Evolutionary conservation across 371 early-diverging fungal species (phyloP), one percentile per base, ranked within the genome.

Genomic region (Capniomyces stellatus): DNA sequence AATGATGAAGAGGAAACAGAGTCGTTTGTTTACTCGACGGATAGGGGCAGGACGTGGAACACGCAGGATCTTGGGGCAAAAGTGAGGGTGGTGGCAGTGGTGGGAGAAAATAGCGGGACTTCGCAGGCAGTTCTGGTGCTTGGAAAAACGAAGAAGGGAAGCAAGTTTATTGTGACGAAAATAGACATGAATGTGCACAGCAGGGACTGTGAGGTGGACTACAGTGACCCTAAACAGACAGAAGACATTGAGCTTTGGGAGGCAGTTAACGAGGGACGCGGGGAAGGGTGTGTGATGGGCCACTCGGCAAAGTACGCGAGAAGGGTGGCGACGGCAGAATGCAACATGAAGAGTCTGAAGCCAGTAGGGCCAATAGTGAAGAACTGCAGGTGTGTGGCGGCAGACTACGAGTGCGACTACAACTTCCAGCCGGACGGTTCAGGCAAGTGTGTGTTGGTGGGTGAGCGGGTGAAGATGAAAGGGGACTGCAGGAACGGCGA

Each of bases 391-490:
- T 96, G 97, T 66, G 72, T 82, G 0, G 75, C 73, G 31, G 74
- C 74, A 24, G 95, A 96, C 65, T 94, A 76, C 59, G 94, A 94
- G 70, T 96, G 97, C 63, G 92, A 91, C 63, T 83, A 76, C 59
- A 81, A 84, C 60, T 92, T 79, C 65, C 74, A 74, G 18, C 75
- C 73, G 2, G 60, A 76, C 54, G 56, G 28, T 0, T 35, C 22
- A 2, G 75, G 77, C 15, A 55, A 67, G 28, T 89, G 89, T 63
- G 62, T 65, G 4, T 71, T 73, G 43, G 59, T 62, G 12, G 81
- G 77, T 3, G 61, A 67, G 25, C 75, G 76, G 57, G 56, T 57
- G 4, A 64, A 84, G 15, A 67, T 75, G 2, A 62, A 60, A 1
- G 76, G 71, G 46, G 50, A 64, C 18, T 88, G 87, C 64, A 71